A percentile compares a stretch with the other conserved stretches of the same genome.
Conservation (phyloP, 169 alveolate species). For the Plasmodium billcollinsi region DNA sequence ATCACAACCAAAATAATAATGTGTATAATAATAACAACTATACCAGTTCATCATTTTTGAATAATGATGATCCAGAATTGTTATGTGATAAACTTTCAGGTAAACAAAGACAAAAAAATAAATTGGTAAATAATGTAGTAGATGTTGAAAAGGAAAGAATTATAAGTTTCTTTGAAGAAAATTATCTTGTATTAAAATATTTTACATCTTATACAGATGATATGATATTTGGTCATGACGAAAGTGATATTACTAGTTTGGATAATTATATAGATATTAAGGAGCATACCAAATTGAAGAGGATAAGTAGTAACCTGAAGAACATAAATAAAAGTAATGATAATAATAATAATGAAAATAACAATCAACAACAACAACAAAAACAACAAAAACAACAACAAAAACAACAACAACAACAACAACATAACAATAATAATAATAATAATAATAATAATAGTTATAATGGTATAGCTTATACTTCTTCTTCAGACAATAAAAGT, state of each 20-base stretch:
- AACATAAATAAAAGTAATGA: not conserved
- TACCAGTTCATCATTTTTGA: too few relatives aligned
- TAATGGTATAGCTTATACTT: not conserved
- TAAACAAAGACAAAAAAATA: not conserved
- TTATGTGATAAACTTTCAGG: not conserved
- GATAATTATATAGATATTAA: conserved; percentile 1
- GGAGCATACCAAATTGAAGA: conserved; percentile 40
- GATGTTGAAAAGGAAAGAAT: conserved; percentile 25
- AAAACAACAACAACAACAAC: too few relatives aligned
- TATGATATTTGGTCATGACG: conserved; percentile 17
- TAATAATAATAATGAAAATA: not conserved
- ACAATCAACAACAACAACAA: too few relatives aligned
- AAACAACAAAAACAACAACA: too few relatives aligned
- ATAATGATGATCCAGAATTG: too few relatives aligned
- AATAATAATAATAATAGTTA: not conserved
- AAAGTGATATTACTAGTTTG: not conserved
- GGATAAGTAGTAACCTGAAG: not conserved
- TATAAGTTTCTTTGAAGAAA: conserved; percentile 63
- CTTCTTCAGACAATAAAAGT: conserved; percentile 1
- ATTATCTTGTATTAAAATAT: conserved; percentile 46
- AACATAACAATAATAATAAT: not conserved
- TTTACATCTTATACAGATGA: conserved; percentile 33
- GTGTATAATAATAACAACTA: not conserved
- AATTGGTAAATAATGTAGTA: not conserved
- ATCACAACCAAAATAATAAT: not conserved